Base-by-base conservation (phyloP, 345 rosid genomes). In the Pistacia atlantica region DNA sequence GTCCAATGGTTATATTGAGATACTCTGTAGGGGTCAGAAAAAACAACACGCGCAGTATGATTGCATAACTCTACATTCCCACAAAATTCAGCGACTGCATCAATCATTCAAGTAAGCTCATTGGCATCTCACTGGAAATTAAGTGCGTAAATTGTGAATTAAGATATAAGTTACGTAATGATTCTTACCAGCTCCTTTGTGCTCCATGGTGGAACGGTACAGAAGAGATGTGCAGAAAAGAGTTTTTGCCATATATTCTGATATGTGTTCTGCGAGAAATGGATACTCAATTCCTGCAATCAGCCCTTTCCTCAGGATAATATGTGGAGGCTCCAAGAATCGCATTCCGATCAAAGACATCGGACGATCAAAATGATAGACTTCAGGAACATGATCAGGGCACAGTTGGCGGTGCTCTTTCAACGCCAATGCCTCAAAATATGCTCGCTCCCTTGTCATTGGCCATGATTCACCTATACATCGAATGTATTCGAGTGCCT, bases 291-390 rank as follows among this genome's bases (percentile, higher is more conserved):
- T 72, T 71, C 99, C 99, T 74, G 95, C 91, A 56, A 93, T 84
- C 77, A 93, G 81, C 67, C 99, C 99, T 81, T 95, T 95, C 59
- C 99, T 89, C 35, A 95, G 85, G 70, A 91, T 93, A 69, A 91
- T 90, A 81, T 93, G 98, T 28, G 99, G 98, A 60, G 98, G 98
- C 84, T 91, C 94, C 65, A 96, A 79, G 86, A 93, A 96, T 8
- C 89, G 81, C 99, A 96, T 96, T 28, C 97, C 98, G 20, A 93
- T 93, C 90, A 96, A 78, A 45, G 94, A 93, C 99, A 93, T 89
- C 0, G 91, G 84, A 61, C 90, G 86, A 72, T 93, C 97, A 78
- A 91, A 93, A 79, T 93, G 98, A 80, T 95, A 93, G 66, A 95
- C 93, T 81, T 91, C 87, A 7, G 99, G 99, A 73, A 93, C 99